Evolutionary conservation across 2,329 filamentous ascomycete genomes (phyloP).

Genomic region (Neofusicoccum laricinum): DNA sequence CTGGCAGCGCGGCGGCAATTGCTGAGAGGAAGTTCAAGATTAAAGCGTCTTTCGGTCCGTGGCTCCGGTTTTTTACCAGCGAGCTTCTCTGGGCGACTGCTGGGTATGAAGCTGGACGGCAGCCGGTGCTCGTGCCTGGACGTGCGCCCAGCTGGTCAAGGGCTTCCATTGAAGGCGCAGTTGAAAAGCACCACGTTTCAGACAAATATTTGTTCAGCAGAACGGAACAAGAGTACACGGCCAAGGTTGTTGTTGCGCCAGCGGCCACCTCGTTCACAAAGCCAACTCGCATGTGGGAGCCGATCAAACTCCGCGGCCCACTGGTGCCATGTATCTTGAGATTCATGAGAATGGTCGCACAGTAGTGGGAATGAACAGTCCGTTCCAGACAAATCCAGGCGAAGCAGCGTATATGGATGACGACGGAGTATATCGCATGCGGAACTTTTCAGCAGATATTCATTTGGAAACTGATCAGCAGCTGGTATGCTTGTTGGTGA

Average conservation of each 20-base stretch:
- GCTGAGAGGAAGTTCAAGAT: not conserved
- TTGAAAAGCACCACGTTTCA: not conserved
- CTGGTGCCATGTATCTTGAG: not conserved
- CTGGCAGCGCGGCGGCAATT: not conserved
- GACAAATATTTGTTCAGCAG: not conserved
- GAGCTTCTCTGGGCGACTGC: not conserved
- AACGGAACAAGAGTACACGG: not conserved
- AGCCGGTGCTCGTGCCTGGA: not conserved
- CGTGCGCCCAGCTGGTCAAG: not conserved
- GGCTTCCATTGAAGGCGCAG: not conserved
- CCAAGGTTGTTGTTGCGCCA: not conserved
- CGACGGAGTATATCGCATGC: not conserved
- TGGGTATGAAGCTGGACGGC: not conserved
- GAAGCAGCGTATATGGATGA: not conserved
- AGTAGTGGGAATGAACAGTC: not conserved
- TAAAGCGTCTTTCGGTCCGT: not conserved
- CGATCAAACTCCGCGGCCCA: not conserved
- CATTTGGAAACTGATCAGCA: not conserved
- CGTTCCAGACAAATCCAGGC: not conserved
- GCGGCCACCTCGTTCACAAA: not conserved
- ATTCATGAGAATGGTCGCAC: not conserved
- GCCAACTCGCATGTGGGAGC: not conserved
- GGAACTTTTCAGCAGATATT: not conserved
- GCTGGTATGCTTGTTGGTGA: not conserved
- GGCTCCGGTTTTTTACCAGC: not conserved